Evolutionary conservation across 73 alveolate species (phyloP).

Genomic region (Tetrahymena elliotti): DNA sequence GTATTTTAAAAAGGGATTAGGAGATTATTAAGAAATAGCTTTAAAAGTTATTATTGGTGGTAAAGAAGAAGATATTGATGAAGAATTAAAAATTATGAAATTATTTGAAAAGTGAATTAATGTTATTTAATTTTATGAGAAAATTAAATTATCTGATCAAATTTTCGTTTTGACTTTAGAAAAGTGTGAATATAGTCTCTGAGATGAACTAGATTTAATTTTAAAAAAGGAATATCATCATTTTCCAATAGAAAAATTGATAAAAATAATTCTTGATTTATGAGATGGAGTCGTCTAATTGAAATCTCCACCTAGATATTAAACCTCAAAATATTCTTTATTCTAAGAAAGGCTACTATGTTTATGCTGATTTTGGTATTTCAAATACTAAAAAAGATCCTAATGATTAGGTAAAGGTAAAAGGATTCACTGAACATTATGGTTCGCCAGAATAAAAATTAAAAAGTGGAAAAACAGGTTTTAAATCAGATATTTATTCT

Average conservation of each 20-base stretch:
- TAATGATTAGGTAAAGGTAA: not conserved
- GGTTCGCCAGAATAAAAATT: not conserved
- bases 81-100: not conserved
- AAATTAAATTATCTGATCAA: not conserved
- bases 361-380: not conserved
- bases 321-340: not conserved
- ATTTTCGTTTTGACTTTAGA: not conserved
- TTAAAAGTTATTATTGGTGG: not conserved
- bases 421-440: not conserved
- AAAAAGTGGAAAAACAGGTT: not conserved
- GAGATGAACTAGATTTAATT: not conserved
- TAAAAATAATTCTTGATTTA: not conserved
- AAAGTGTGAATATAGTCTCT: not conserved
- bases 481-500: not conserved
- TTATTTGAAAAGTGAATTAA: not conserved
- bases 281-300: not conserved
- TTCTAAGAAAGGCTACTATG: not conserved
- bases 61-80: not conserved
- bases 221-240: not conserved
- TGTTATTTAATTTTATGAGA: not conserved
- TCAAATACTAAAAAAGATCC: not conserved
- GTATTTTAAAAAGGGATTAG: too few relatives aligned
- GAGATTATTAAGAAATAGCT: not conserved
- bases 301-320: not conserved
- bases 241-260: not conserved